Evolutionary conservation across 805 yeast species (phyloP).

Genomic region (Ogataea zsoltii): DNA sequence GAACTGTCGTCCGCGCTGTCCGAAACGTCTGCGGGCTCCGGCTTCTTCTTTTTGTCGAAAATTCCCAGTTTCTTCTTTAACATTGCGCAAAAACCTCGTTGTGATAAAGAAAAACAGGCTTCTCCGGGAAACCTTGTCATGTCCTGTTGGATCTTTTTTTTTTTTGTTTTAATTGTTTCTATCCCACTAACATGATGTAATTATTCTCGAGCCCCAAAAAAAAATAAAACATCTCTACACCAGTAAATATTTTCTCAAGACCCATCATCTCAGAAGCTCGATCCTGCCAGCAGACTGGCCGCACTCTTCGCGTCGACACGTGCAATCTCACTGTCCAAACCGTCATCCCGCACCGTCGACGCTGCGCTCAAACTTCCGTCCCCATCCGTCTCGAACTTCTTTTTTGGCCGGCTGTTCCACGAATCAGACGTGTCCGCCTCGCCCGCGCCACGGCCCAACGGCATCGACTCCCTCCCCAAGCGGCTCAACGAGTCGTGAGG

Average conservation of each 20-base stretch:
- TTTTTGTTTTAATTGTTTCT: too few species aligned
- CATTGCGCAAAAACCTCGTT: conserved; percentile 8
- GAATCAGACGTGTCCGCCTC: conserved; percentile 28
- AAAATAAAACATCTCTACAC: neutral
- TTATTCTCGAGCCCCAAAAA: too few species aligned
- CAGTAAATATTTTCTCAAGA: neutral
- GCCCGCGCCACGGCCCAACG: conserved; percentile 26
- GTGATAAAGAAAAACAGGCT: too few species aligned
- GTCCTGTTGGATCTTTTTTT: too few species aligned
- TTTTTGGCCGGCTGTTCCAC: conserved; percentile 37
- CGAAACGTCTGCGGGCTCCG: conserved; percentile 1
- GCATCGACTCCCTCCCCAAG: conserved; percentile 70
- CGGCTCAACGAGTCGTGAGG: conserved; percentile 55
- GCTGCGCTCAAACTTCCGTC: conserved; percentile 14
- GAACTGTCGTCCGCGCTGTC: neutral
- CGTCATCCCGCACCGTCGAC: conserved; percentile 10
- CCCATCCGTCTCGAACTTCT: conserved; percentile 20
- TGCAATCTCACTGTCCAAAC: conserved; percentile 33
- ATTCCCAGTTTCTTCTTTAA: conserved; percentile 21
- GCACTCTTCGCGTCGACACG: conserved; percentile 80
- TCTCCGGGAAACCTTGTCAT: too few species aligned
- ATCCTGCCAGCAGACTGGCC: conserved; percentile 75
- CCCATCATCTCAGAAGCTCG: too few species aligned
- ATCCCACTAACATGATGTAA: too few species aligned
- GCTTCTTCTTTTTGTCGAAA: conserved; percentile 16